Conservation (phyloP, 345 rosid species). For the Eucalyptus globulus region DNA sequence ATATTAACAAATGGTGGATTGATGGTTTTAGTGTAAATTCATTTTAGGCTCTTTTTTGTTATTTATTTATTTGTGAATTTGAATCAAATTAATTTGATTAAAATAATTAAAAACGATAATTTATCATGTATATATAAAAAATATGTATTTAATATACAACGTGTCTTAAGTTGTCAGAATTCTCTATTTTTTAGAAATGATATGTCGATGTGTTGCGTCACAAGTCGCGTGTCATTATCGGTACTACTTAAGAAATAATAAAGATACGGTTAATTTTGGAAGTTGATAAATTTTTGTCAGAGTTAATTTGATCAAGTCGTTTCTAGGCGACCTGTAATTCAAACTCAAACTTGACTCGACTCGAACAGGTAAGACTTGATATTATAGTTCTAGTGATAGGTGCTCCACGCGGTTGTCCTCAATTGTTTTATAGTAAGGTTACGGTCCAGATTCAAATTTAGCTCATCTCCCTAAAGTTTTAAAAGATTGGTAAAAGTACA, state of each 20-base stretch:
- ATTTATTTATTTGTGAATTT: too few relatives aligned
- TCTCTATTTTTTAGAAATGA: too few relatives aligned
- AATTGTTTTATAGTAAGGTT: neutral
- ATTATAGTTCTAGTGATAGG: neutral
- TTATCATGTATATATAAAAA: too few relatives aligned
- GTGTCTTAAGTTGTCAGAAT: too few relatives aligned
- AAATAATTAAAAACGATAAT: too few relatives aligned
- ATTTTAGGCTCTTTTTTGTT: too few relatives aligned
- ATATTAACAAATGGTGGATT: too few relatives aligned
- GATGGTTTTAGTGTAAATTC: too few relatives aligned
- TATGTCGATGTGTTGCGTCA: fast-evolving
- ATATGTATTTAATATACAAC: too few relatives aligned
- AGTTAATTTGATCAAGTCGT: neutral
- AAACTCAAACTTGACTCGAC: neutral
- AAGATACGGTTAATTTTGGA: neutral
- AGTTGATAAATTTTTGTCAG: neutral
- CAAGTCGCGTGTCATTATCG: fast-evolving
- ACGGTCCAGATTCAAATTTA: neutral
- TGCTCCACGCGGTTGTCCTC: neutral
- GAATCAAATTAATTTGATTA: too few relatives aligned
- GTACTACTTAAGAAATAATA: neutral
- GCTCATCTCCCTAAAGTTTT: neutral
- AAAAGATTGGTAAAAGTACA: neutral
- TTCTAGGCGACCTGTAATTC: neutral
- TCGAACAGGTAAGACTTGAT: neutral